A percentile compares a stretch with the other conserved stretches of the same genome.
These are phyloP conservation scores for Gossypium herbaceum DNA, from an alignment of 345 rosid species.

Conservation along the genomic window DNA sequence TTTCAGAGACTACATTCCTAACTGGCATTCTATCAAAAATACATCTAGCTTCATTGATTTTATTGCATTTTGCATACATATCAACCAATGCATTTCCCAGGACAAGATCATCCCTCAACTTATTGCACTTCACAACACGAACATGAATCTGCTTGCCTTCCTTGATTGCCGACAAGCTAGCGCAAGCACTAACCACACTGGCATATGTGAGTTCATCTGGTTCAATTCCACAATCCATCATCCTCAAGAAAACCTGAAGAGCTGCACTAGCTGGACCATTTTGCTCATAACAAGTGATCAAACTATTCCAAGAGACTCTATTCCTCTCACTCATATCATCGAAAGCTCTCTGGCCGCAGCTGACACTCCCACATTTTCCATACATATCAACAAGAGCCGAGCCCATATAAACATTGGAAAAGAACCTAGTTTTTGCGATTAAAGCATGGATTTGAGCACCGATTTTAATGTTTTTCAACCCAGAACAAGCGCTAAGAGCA, in stretches of 20 bases:
- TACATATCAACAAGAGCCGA: slow-evolving; percentile 86
- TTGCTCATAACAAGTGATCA: slow-evolving; percentile 83
- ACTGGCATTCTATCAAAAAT: slow-evolving; percentile 64
- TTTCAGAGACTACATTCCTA: slow-evolving; percentile 62
- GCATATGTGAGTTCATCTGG: slow-evolving; percentile 81
- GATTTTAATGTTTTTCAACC: slow-evolving; percentile 37
- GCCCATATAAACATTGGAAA: slow-evolving; percentile 55
- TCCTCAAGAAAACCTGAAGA: slow-evolving; percentile 49
- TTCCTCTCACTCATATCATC: slow-evolving; percentile 55
- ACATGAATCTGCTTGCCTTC: slow-evolving; percentile 73
- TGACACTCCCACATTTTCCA: slow-evolving; percentile 63
- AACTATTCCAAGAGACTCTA: slow-evolving; percentile 84
- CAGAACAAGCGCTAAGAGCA: slow-evolving; percentile 64
- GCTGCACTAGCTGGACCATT: slow-evolving; percentile 71
- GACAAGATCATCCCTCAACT: slow-evolving; percentile 60
- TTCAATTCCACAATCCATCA: slow-evolving; percentile 48
- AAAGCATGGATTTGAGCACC: slow-evolving; percentile 76
- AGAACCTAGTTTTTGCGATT: slow-evolving; percentile 42
- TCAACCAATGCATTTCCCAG: slow-evolving; percentile 78
- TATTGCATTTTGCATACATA: slow-evolving; percentile 71
- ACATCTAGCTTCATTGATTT: slow-evolving; percentile 52
- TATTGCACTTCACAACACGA: slow-evolving; percentile 43
- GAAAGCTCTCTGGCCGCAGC: slow-evolving; percentile 53
- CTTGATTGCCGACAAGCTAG: slow-evolving; percentile 51
- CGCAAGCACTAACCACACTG: slow-evolving; percentile 84